Base-by-base conservation (phyloP, 1,284 basidiomycete species). In the Ustilago nuda region DNA sequence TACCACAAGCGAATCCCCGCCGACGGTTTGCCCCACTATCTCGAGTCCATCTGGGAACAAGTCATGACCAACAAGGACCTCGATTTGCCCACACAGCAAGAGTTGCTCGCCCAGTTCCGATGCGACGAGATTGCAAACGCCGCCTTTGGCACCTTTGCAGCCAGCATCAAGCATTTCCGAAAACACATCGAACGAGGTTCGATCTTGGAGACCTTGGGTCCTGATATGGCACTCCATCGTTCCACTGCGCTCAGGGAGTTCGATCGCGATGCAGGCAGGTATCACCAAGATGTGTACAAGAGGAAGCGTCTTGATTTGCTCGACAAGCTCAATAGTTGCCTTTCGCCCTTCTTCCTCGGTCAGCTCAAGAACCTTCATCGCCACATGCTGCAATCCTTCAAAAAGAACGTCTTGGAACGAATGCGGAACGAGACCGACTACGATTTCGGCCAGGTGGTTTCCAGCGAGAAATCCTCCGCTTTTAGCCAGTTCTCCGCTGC, bases 1-100 rank as follows among this genome's bases (percentile, higher is more conserved):
- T 99, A 99, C 86, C 97, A 99, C 87, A 98, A 98, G 87, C 91
- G 95, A 15, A 98, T 99, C 76, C 97, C 97, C 0, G 96, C 97
- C 0, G 97, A 99, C 86, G 97, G 97, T 74, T 93, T 96, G 15
- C 91, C 93, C 2, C 93, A 95, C 86, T 99, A 99, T 86, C 97
- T 99, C 93, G 93, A 94, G 82, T 91, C 92, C 53, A 96, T 99
- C 68, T 99, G 97, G 97, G 94, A 98, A 90, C 95, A 98, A 92
- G 95, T 99, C 23, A 92, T 98, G 86, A 92, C 90, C 8, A 99
- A 99, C 89, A 98, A 99, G 87, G 97, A 99, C 85, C 90, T 99
- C 51, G 97, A 99, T 87, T 87, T 99, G 45, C 97, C 97, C 0
- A 99, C 97, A 0, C 97, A 99, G 86, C 97, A 98, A 86, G 97